These are phyloP conservation scores for Nicotiana otophora DNA, from an alignment of 257 asterid species.

Conservation along the genomic window DNA sequence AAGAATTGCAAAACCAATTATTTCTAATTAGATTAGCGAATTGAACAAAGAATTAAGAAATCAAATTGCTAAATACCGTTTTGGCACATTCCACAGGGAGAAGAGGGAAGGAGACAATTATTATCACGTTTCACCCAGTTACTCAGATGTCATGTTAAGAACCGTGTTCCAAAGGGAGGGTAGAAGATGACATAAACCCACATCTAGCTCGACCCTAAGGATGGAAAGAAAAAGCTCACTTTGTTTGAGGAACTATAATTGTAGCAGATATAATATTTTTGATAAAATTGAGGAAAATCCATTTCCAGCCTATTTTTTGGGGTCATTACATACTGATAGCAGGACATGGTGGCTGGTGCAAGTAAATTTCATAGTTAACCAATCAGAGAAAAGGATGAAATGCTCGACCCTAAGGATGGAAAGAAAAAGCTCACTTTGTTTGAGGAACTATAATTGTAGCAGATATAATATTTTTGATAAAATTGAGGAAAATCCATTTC, in stretches of 20 bases:
- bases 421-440: too few species aligned
- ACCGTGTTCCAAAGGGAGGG: not conserved
- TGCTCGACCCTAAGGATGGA: too few species aligned
- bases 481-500: too few species aligned
- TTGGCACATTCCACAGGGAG: not conserved
- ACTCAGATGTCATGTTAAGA: not conserved
- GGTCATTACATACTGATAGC: too few species aligned
- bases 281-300: not conserved
- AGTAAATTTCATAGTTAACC: too few species aligned
- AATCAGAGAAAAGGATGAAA: too few species aligned
- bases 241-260: not conserved
- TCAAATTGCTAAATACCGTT: not conserved
- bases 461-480: too few species aligned
- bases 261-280: not conserved
- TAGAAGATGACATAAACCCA: not conserved
- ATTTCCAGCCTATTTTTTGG: too few species aligned
- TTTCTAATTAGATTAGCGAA: not conserved
- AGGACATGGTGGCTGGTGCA: too few species aligned
- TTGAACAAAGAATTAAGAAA: not conserved
- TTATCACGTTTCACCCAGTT: not conserved
- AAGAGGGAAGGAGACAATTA: not conserved
- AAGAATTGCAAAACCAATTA: not conserved
- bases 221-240: not conserved
- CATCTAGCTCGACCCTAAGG: not conserved
- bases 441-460: too few species aligned